A percentile compares a stretch with the other conserved stretches of the same genome.
These are phyloP conservation scores for Pyricularia grisea DNA, from an alignment of 2,329 filamentous ascomycete species.

Conservation along the genomic window DNA sequence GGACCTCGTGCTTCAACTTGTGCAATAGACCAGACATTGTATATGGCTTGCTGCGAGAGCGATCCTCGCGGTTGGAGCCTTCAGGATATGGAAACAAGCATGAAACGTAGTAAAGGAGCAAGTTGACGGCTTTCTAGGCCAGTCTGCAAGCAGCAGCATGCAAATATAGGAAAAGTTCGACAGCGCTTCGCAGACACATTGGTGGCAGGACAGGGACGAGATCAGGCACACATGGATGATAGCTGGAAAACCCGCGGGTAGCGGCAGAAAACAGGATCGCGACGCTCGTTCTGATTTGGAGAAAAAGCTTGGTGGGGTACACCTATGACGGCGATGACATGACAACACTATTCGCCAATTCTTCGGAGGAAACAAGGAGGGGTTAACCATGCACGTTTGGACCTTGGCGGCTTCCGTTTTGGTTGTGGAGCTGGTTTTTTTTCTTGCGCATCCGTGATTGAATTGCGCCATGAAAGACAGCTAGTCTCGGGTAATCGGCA, in stretches of 20 bases:
- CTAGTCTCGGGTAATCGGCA: background rate
- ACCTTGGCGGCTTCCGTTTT: background rate
- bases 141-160: background rate
- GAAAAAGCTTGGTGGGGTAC: background rate
- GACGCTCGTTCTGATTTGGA: background rate
- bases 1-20: constrained; percentile 39
- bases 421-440: background rate
- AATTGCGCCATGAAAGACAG: background rate
- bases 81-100: background rate
- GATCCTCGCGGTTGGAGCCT: background rate
- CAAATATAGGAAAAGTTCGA: background rate
- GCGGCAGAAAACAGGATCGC: background rate
- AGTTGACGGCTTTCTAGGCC: background rate
- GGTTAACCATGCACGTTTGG: background rate
- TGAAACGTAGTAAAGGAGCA: background rate
- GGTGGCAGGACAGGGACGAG: background rate
- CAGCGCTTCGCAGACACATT: background rate
- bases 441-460: background rate
- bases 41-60: background rate
- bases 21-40: constrained; percentile 24
- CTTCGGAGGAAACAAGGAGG: background rate
- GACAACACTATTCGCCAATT: background rate
- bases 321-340: background rate
- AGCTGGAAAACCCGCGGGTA: background rate
- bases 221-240: background rate